A percentile compares a stretch with the other conserved stretches of the same genome.
Evolutionary conservation across 768 basidiomycete species (phyloP).

Genomic region (Megacollybia marginata): DNA sequence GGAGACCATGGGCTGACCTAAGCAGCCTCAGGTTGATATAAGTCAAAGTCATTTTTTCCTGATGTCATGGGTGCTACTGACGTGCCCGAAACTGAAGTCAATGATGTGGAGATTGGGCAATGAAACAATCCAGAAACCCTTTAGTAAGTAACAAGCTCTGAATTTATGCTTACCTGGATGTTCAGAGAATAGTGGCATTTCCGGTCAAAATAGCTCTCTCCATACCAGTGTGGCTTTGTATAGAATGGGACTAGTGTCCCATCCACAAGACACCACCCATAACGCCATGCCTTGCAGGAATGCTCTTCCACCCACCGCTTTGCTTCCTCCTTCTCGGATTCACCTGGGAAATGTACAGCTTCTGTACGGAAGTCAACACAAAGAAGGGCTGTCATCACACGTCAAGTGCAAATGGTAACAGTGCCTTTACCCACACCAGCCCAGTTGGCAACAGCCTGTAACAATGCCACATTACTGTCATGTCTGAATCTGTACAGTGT

Average conservation of each 20-base stretch:
- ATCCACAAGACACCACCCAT: constrained; percentile 30
- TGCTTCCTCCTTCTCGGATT: constrained; percentile 26
- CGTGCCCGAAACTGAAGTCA: too few relatives aligned
- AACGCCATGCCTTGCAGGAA: constrained; percentile 25
- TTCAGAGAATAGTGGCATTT: constrained; percentile 32
- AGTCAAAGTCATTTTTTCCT: too few relatives aligned
- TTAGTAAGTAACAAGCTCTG: constrained; percentile 12
- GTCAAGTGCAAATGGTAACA: constrained; percentile 16
- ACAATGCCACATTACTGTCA: constrained; percentile 27
- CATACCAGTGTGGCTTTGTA: constrained; percentile 22
- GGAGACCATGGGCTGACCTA: too few relatives aligned
- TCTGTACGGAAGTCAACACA: constrained; percentile 13
- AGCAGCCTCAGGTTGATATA: too few relatives aligned
- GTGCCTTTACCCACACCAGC: constrained; percentile 26
- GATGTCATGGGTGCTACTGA: constrained; percentile 26
- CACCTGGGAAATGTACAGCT: constrained; percentile 20
- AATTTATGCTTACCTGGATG: constrained; percentile 20
- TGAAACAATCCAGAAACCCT: constrained; percentile 21
- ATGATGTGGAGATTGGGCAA: constrained; percentile 29
- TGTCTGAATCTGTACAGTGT: too few relatives aligned
- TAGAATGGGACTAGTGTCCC: constrained; percentile 29
- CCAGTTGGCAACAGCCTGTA: constrained; percentile 28
- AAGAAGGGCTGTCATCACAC: constrained; percentile 24
- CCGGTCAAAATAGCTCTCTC: constrained; percentile 29
- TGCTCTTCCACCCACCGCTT: constrained; percentile 28